Evolutionary conservation across 495 filamentous ascomycete genomes (phyloP).

Genomic region (Penicillium subrubescens): DNA sequence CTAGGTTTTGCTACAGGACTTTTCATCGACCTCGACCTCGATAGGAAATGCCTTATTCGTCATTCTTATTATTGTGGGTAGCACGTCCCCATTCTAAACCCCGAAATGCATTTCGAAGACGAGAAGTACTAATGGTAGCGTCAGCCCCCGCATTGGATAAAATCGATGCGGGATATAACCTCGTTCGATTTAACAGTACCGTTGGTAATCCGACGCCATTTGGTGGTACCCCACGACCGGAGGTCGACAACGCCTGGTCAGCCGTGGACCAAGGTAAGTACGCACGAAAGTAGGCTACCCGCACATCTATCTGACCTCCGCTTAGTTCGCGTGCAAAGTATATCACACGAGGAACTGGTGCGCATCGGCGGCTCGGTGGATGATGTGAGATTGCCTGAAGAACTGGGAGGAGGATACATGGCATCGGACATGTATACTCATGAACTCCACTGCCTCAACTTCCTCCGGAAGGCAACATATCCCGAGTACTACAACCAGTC

Average conservation of each 20-base stretch:
- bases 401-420: neutral
- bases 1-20: neutral
- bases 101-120: neutral
- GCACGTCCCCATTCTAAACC: neutral
- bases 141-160: neutral
- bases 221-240: constrained; percentile 1
- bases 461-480: neutral
- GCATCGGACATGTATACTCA: constrained; percentile 3
- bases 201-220: constrained; percentile 1
- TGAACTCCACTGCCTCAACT: constrained; percentile 3
- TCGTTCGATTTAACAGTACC: constrained; percentile 2
- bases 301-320: neutral
- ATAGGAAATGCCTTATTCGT: neutral
- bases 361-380: constrained; percentile 3
- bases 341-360: neutral
- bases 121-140: neutral
- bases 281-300: neutral
- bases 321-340: neutral
- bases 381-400: constrained; percentile 2
- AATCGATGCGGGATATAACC: neutral
- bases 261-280: constrained; percentile 1
- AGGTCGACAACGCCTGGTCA: constrained; percentile 1
- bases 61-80: constrained; percentile 5
- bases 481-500: constrained; percentile 5
- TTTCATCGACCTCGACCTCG: neutral